Base-by-base conservation (phyloP, 1,139 yeast genomes). In the Protomyces gravidus region DNA sequence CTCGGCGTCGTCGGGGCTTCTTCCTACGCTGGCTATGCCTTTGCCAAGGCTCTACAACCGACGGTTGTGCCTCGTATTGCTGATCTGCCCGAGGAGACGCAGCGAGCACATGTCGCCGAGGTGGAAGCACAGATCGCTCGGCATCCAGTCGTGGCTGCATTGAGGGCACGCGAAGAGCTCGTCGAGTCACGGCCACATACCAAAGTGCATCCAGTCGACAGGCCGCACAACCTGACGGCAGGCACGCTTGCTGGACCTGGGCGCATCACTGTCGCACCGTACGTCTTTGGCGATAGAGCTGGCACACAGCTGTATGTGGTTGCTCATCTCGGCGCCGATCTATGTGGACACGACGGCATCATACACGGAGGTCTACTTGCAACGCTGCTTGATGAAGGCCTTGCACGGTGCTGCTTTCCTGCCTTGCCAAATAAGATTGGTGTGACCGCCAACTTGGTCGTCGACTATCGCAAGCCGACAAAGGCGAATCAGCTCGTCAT, bases 311-410 rank as follows among this genome's bases (percentile, higher is more conserved):
- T 61, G 32, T 55, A 57, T 23, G 57, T 60, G 2, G 55, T 67
- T 21, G 50, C 59, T 61, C 57, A 87, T 66, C 71, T 89, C 55
- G 97, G 97, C 0, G 70, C 75, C 2, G 77, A 79, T 50, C 71
- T 90, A 40, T 77, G 83, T 7, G 86, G 87, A 50, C 82, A 82
- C 64, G 86, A 82, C 62, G 89, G 89, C 0, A 81, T 82, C 59
- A 80, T 92, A 32, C 97, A 92, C 68, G 90, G 92, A 65, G 98
- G 98, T 0, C 77, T 90, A 3, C 73, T 90, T 1, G 82, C 96
- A 1, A 85, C 96, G 33, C 55, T 92, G 40, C 68, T 92, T 51
- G 98, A 92, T 71, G 98, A 92, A 70, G 84, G 87, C 0, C 75
- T 92, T 48, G 89, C 96, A 67, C 78, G 83, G 50, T 87, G 96